phyloP scores from a whole-genome alignment of 176 grass and related monocot species.

The Tillandsia fasciculata region DNA sequence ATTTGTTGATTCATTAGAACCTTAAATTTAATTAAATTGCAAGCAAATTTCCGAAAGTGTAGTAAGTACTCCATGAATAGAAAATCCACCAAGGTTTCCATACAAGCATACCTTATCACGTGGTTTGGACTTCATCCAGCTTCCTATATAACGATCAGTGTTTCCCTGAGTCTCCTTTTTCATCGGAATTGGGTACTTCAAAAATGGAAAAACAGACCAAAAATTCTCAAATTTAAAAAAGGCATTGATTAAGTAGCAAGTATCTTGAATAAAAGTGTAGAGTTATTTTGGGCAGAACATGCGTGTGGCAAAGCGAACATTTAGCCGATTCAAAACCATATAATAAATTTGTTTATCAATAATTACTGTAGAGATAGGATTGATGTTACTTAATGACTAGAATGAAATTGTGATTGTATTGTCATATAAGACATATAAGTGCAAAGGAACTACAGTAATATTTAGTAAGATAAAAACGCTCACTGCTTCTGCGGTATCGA shows the following conservation, averaged over 20 bases:
- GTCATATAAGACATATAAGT: no score
- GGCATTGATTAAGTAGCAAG: not conserved
- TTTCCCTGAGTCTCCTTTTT: constrained; percentile 78
- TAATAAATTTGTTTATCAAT: no score
- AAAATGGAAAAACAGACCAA: constrained; percentile 1
- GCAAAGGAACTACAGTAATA: not conserved
- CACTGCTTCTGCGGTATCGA: constrained; percentile 40
- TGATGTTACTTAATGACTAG: not conserved
- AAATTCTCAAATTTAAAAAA: not conserved
- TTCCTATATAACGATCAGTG: constrained; percentile 72
- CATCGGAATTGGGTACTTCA: constrained; percentile 58
- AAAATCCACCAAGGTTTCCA: not conserved
- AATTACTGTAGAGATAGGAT: not conserved
- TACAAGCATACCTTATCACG: constrained; percentile 54
- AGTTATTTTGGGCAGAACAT: no score
- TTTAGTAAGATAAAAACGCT: constrained; percentile 4
- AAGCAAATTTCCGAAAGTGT: no score
- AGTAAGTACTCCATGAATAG: not conserved
- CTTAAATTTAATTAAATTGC: no score
- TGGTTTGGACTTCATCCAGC: constrained; percentile 75
- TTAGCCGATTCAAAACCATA: no score
- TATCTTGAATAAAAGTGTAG: constrained; percentile 11
- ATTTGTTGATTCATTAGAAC: no score
- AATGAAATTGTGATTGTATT: not conserved
- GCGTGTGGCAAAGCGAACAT: no score